Evolutionary conservation across 305 asterid genomes (phyloP).

Genomic region (Solanum hybrid): DNA sequence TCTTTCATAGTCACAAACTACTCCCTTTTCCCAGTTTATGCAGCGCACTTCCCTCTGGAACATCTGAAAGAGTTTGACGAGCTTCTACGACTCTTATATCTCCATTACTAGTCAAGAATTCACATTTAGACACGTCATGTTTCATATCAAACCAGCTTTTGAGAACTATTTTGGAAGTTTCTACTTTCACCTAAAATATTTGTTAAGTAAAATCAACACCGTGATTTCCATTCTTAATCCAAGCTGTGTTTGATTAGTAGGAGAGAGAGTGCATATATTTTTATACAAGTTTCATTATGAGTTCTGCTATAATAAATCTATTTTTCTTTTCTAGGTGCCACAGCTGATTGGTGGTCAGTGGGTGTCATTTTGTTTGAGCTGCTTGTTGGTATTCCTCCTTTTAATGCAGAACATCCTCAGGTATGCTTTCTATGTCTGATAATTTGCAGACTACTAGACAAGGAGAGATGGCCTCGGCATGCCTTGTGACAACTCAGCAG

Average conservation of each 20-base stretch:
- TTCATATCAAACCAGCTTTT: not conserved
- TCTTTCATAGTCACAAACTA: constrained; percentile 16
- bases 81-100: not conserved
- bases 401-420: constrained; percentile 92
- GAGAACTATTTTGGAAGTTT: not conserved
- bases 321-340: constrained; percentile 47
- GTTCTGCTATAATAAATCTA: not conserved
- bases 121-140: not conserved
- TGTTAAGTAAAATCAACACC: not conserved
- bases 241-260: not conserved
- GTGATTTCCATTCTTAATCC: not conserved
- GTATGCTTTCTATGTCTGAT: constrained; percentile 24
- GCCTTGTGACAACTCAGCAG: not conserved
- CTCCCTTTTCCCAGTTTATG: not conserved
- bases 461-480: not conserved
- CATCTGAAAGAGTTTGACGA: not conserved
- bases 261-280: not conserved
- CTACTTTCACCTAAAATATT: not conserved
- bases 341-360: constrained; percentile 99
- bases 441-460: not conserved
- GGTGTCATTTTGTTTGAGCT: constrained; percentile 92
- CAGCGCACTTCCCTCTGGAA: not conserved
- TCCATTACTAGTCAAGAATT: not conserved
- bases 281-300: not conserved
- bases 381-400: constrained; percentile 92